Percentiles rank a stretch among this genome's conserved stretches.
phyloP scores from a whole-genome alignment of 2,329 filamentous ascomycete genomes.

The Myriangium duriaei region DNA sequence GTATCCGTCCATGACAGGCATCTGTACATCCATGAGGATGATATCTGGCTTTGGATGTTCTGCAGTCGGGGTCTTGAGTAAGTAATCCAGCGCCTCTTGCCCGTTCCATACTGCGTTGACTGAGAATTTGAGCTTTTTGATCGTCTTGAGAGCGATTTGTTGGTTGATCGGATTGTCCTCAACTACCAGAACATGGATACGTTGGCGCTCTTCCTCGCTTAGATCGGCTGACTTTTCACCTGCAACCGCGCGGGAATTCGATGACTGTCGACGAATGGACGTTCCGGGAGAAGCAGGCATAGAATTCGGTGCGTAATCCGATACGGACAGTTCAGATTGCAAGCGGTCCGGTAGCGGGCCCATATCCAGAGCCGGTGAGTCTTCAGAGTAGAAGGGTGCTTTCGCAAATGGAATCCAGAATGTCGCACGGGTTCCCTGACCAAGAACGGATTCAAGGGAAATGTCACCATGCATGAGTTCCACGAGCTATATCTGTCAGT shows the following conservation, averaged over 20 bases:
- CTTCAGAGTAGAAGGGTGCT: slow-evolving; percentile 40
- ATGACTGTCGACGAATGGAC: slow-evolving; percentile 13
- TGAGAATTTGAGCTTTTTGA: slow-evolving; percentile 59
- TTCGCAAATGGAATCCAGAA: slow-evolving; percentile 71
- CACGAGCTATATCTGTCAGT: slow-evolving; percentile 35
- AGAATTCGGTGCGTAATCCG: slow-evolving; percentile 42
- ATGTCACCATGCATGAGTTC: slow-evolving; percentile 73
- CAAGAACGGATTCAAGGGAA: slow-evolving; percentile 52
- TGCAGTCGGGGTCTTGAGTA: slow-evolving; percentile 29
- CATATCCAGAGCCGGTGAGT: slow-evolving; percentile 46
- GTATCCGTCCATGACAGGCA: slow-evolving; percentile 61
- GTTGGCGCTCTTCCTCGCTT: slow-evolving; percentile 44
- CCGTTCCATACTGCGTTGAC: slow-evolving; percentile 66
- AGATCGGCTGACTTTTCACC: slow-evolving; percentile 34
- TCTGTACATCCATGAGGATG: slow-evolving; percentile 43
- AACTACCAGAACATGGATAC: slow-evolving; percentile 60
- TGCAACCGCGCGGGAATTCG: slow-evolving; percentile 11
- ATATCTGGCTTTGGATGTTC: slow-evolving; percentile 52
- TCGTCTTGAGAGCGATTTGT: slow-evolving; percentile 63
- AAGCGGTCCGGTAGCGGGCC: slow-evolving; percentile 55
- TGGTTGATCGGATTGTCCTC: slow-evolving; percentile 56
- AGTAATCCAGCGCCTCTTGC: slow-evolving; percentile 63
- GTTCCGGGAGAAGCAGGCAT: slow-evolving; percentile 17
- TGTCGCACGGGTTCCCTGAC: slow-evolving; percentile 57
- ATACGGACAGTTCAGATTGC: slow-evolving; percentile 44